These are phyloP conservation scores for Suhomyces wounanorum DNA, from an alignment of 1,139 yeast species.

Conservation along the genomic window DNA sequence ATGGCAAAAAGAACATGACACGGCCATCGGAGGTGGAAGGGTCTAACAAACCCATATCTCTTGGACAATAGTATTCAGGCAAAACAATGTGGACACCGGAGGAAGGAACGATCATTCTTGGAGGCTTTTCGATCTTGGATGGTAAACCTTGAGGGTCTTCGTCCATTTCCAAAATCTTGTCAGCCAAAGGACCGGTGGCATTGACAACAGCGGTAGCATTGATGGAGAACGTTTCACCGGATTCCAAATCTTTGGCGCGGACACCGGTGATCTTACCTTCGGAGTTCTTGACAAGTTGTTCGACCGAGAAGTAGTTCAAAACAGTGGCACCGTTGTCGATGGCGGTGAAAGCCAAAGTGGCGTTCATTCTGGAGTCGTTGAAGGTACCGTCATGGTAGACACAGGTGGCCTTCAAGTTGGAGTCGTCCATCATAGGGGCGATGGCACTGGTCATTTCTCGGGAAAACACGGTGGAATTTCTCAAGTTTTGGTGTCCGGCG, in stretches of 20 bases:
- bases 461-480: slow-evolving; percentile 73
- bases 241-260: slow-evolving; percentile 71
- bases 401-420: slow-evolving; percentile 82
- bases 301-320: slow-evolving; percentile 82
- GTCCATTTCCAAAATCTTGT: slow-evolving; percentile 84
- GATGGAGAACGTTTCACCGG: slow-evolving; percentile 60
- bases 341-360: slow-evolving; percentile 85
- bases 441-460: slow-evolving; percentile 67
- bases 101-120: slow-evolving; percentile 90
- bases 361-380: slow-evolving; percentile 89
- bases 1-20: slow-evolving; percentile 94
- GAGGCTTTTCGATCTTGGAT: slow-evolving; percentile 47
- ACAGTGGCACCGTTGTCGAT: slow-evolving; percentile 86
- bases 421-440: slow-evolving; percentile 86
- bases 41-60: slow-evolving; percentile 84
- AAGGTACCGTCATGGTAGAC: slow-evolving; percentile 96
- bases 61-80: slow-evolving; percentile 91
- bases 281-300: slow-evolving; percentile 66
- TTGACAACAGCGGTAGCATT: slow-evolving; percentile 78
- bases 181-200: slow-evolving; percentile 95
- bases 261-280: slow-evolving; percentile 71
- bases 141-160: slow-evolving; percentile 67
- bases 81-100: slow-evolving; percentile 91
- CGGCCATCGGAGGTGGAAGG: slow-evolving; percentile 94
- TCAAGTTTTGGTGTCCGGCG: slow-evolving; percentile 87